Evolutionary conservation across 352 stramenopile genomes (phyloP), one percentile per base, ranked within the genome.

Genomic region (Phytopythium montanum): DNA sequence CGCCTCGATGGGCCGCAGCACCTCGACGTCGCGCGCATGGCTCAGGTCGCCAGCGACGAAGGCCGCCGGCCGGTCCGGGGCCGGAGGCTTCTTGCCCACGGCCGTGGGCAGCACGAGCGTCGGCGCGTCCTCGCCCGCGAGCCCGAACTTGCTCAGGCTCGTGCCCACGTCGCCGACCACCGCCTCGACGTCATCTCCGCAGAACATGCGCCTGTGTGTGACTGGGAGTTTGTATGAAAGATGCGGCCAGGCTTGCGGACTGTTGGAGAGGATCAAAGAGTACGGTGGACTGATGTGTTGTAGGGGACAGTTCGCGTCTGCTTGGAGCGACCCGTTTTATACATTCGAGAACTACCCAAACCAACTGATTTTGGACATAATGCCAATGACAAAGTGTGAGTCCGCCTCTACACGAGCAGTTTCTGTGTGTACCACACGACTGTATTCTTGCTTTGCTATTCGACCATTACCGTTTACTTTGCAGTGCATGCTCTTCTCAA

Each of bases 111-210:
- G 44, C 28, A 97, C 88, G 49, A 96, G 64, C 62, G 96, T 94
- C 25, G 95, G 95, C 58, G 88, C 95, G 74, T 98, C 95, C 60
- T 98, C 94, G 8, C 95, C 95, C 14, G 94, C 94, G 61, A 98
- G 94, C 25, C 95, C 95, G 73, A 98, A 98, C 61, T 97, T 97
- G 70, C 87, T 92, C 41, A 81, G 79, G 54, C 88, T 81, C 48
- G 86, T 91, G 60, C 93, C 94, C 18, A 98, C 85, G 58, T 98
- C 94, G 49, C 95, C 95, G 60, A 98, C 93, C 58, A 98, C 92
- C 3, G 95, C 95, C 61, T 97, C 94, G 50, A 97, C 97, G 81
- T 98, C 95, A 65, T 98, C 95, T 46, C 94, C 95, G 70, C 94
- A 98, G 75, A 98, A 98, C 94, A 98, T 98, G 62, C 33, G 33